Evolutionary conservation across 148 eudicot genomes (phyloP).

Genomic region (Nepenthes gracilis): DNA sequence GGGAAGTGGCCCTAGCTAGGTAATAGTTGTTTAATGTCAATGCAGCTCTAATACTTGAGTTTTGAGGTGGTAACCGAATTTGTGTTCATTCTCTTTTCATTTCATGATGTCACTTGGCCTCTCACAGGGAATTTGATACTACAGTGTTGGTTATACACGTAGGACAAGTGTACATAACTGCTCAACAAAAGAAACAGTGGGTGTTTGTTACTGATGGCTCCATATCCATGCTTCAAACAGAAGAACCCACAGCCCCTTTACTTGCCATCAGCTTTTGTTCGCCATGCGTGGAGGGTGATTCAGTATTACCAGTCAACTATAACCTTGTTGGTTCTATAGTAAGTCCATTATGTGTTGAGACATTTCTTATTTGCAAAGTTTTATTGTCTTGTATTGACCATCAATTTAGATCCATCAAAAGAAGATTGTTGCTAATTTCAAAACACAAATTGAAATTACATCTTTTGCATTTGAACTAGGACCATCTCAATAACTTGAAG

Average conservation of each 20-base stretch:
- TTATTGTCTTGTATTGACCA: not conserved
- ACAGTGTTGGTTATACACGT: constrained; percentile 65
- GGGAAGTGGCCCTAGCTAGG: constrained; percentile 69
- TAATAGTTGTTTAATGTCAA: constrained; percentile 13
- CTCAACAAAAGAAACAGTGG: constrained; percentile 78
- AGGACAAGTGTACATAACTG: constrained; percentile 52
- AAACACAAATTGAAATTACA: too few species aligned
- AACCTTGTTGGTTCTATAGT: constrained; percentile 75
- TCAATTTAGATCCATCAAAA: not conserved
- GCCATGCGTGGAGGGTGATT: constrained; percentile 37
- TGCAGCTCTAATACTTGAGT: constrained; percentile 6
- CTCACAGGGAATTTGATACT: constrained; percentile 78
- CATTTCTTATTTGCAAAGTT: not conserved
- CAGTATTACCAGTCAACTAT: constrained; percentile 42
- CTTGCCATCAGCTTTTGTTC: constrained; percentile 76
- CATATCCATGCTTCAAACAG: constrained; percentile 17
- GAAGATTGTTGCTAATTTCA: not conserved
- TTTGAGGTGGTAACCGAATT: not conserved
- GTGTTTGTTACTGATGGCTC: constrained; percentile 88
- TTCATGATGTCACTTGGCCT: constrained; percentile 8
- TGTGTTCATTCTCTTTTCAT: constrained; percentile 10
- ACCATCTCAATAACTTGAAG: too few species aligned
- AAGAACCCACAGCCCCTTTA: constrained; percentile 29
- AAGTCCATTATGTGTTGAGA: constrained; percentile 18
- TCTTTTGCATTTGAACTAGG: too few species aligned